phyloP scores from a whole-genome alignment of 495 filamentous ascomycete genomes.

The Trichoderma erinaceum region DNA sequence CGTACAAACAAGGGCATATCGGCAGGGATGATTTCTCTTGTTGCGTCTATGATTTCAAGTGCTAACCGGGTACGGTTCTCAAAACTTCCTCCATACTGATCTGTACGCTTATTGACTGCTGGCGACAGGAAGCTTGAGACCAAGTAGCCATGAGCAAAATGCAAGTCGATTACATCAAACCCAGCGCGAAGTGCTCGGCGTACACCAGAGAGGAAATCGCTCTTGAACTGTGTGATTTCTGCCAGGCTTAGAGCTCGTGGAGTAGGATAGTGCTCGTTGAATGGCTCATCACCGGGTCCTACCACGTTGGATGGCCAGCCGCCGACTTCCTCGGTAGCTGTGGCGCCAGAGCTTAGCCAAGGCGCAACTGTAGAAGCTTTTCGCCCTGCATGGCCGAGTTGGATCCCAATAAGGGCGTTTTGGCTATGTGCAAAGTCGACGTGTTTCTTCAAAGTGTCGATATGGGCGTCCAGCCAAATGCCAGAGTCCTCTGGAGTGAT shows the following conservation, averaged over 20 bases:
- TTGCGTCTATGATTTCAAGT: conserved; percentile 48
- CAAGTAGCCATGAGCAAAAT: conserved; percentile 48
- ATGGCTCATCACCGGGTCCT: conserved; percentile 51
- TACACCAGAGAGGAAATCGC: conserved; percentile 45
- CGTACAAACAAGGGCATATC: conserved; percentile 62
- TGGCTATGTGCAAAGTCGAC: conserved; percentile 65
- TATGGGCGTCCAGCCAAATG: conserved; percentile 70
- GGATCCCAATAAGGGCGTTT: conserved; percentile 63
- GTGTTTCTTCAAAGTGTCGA: conserved; percentile 51
- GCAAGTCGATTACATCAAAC: conserved; percentile 48
- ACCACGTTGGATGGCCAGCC: conserved; percentile 59
- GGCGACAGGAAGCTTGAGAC: conserved; percentile 51
- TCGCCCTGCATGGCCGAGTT: conserved; percentile 68
- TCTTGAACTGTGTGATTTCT: conserved; percentile 54
- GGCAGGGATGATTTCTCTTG: conserved; percentile 48
- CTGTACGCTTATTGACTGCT: conserved; percentile 51
- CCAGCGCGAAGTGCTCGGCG: conserved; percentile 52
- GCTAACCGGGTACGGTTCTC: conserved; percentile 53
- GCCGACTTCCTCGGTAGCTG: conserved; percentile 48
- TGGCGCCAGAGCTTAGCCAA: conserved; percentile 46
- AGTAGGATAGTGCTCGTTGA: conserved; percentile 40
- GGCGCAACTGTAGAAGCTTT: conserved; percentile 63
- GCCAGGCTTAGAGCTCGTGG: conserved; percentile 51
- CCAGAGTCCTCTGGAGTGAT: conserved; percentile 68
- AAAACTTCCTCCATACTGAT: conserved; percentile 57